Evolutionary conservation across 2,329 filamentous ascomycete species (phyloP), one percentile per base, ranked within the genome.

Genomic region (Penicillium sp.): DNA sequence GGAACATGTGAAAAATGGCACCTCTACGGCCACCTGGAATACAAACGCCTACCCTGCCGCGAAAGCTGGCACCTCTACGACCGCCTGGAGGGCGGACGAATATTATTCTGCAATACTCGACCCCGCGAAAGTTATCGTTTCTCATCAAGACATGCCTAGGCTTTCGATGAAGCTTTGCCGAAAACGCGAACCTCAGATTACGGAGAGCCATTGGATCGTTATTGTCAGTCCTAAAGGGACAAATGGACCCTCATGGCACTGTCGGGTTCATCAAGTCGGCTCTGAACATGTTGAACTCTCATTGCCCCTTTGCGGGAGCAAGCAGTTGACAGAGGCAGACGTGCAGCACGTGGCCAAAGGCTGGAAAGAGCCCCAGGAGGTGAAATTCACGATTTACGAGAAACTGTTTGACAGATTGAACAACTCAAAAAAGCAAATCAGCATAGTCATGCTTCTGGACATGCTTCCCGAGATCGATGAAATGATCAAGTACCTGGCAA

Each of bases 181-280:
- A 45, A 15, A 42, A 0, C 18, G 6, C 38, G 6, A 8, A 6
- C 38, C 37, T 6, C 60, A 72, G 46, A 56, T 83, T 7, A 67
- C 64, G 28, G 60, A 57, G 6, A 79, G 79, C 9, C 75, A 79
- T 49, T 84, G 81, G 81, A 72, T 84, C 31, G 60, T 68, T 10
- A 61, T 79, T 18, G 56, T 61, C 6, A 53, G 46, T 7, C 52
- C 55, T 31, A 32, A 40, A 2, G 32, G 7, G 25, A 50, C 62
- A 23, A 57, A 37, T 4, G 32, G n/a, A 8, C 2, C 5, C 24
- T 7, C 24, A 24, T 47, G 45, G 38, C 79, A 83, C 58, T 80
- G 76, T 54, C 74, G 76, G 7, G 72, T 83, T 20, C 45, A 66
- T 3, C 72, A 79, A n/a, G 67, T 70, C 0, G 41, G 66, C 28